These are phyloP conservation scores for Apiotrichum mycotoxinovorans DNA, from an alignment of 1,284 basidiomycete genomes.

Conservation along the genomic window DNA sequence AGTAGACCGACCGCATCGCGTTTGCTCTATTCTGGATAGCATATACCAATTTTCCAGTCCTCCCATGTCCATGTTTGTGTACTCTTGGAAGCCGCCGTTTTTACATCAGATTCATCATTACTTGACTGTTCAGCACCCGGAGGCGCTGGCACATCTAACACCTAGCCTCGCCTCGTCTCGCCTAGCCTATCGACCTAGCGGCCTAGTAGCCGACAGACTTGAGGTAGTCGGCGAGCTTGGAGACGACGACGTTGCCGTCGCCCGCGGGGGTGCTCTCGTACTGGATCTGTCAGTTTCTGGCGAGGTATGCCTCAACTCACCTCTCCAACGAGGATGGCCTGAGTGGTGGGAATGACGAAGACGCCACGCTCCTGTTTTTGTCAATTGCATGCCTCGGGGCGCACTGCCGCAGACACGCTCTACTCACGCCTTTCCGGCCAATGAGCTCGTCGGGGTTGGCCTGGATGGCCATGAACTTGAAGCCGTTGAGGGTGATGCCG, in stretches of 20 bases:
- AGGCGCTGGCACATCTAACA: no score
- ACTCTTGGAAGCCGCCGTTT: background rate
- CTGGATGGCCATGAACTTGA: slow-evolving; percentile 75
- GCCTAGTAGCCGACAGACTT: slow-evolving; percentile 56
- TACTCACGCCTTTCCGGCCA: slow-evolving; percentile 75
- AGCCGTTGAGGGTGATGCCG: slow-evolving; percentile 67
- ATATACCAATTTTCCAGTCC: background rate
- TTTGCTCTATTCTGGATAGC: background rate
- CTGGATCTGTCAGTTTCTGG: slow-evolving; percentile 13
- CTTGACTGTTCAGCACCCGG: no score
- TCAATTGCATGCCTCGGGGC: background rate
- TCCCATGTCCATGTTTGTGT: background rate
- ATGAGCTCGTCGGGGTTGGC: slow-evolving; percentile 65
- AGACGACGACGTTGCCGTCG: slow-evolving; percentile 70
- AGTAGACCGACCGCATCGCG: background rate
- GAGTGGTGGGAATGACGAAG: slow-evolving; percentile 79
- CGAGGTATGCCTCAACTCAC: slow-evolving; percentile 24
- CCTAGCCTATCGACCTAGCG: no score
- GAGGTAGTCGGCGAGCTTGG: slow-evolving; percentile 76
- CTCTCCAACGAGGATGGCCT: slow-evolving; percentile 78
- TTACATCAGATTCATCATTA: slow-evolving; percentile 1
- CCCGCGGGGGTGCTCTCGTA: slow-evolving; percentile 62
- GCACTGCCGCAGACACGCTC: no score
- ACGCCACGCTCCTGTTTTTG: slow-evolving; percentile 67
- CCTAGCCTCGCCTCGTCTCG: no score